Evolutionary conservation across 2,329 filamentous ascomycete genomes (phyloP), one percentile per base, ranked within the genome.

Genomic region (Claviceps sp.): DNA sequence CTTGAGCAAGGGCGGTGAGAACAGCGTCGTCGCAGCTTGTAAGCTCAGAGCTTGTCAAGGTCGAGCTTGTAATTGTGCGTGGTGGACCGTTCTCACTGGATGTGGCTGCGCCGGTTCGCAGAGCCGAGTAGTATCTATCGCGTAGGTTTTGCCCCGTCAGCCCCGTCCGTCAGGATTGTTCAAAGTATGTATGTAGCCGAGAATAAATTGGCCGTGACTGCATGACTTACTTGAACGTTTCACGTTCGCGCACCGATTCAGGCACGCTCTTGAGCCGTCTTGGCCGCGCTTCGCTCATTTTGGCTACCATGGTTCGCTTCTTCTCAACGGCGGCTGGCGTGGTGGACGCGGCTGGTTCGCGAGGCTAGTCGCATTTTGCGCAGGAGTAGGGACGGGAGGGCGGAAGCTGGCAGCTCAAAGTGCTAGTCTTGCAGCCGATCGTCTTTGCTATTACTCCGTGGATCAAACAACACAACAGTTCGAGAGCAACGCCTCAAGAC

Each of bases 1-100:
- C 66, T 58, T 78, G 74, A 18, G 75, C 74, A 48, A 77, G 69
- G 5, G 71, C 69, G 1, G 72, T 76, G 43, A 79, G 65, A 45
- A 63, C 63, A 11, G 63, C 57, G 50, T 74, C 70, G 16, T 57
- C 54, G 47, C 62, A 65, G 9, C 62, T 58, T 2, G 56, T 42
- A 8, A 67, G 57, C 16, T 58, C 55, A 5, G 58, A 55, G n/a
- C 55, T 56, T 7, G 3, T 45, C 7, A 26, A 45, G 16, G 24
- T 18, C 14, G 24, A 45, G 24, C 22, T 30, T 30, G 43, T n/a
- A 30, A 30, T 47, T 30, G 16, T 14, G 26, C 14, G 5, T 26
- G 47, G 37, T 13, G 9, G 37, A 26, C 22, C 20, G 47, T 7
- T 48, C 5, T n/a, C 16, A 37, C 5, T 48, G 20, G 47, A 26